Conservation (phyloP, 768 basidiomycete species). For the Mycena latifolia region DNA sequence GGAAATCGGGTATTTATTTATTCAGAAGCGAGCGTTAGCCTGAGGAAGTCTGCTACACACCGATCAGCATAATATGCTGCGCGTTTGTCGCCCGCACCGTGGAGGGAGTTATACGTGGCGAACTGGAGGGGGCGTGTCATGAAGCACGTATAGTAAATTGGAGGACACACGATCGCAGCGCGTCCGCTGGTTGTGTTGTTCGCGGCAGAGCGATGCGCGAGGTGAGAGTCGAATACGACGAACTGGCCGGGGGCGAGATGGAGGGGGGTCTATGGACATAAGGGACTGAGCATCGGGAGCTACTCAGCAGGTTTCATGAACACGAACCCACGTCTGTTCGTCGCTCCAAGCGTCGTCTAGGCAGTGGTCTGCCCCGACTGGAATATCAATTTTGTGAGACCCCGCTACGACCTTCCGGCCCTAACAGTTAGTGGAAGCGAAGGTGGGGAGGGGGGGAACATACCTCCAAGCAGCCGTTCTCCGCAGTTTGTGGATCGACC, state of each 20-base stretch:
- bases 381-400: constrained; percentile 30
- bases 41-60: neutral
- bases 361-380: constrained; percentile 28
- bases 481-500: constrained; percentile 26
- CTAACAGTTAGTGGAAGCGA: too few species aligned
- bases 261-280: constrained; percentile 33
- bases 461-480: constrained; percentile 35
- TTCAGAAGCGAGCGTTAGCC: neutral
- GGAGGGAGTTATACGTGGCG: constrained; percentile 29
- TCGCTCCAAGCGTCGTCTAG: constrained; percentile 25
- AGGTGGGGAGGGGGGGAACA: too few species aligned
- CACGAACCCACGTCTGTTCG: constrained; percentile 32
- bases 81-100: constrained; percentile 26
- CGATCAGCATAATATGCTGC: constrained; percentile 28
- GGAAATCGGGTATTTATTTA: neutral
- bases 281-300: too few species aligned
- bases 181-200: constrained; percentile 29
- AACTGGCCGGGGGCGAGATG: constrained; percentile 28
- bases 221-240: constrained; percentile 33
- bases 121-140: constrained; percentile 16
- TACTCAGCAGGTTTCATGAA: too few species aligned
- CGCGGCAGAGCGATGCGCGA: constrained; percentile 34
- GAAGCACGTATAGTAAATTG: neutral
- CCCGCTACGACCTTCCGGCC: constrained; percentile 25
- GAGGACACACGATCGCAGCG: constrained; percentile 31